Evolutionary conservation across 352 stramenopile species (phyloP).

Genomic region (Phytophthora crassamura): DNA sequence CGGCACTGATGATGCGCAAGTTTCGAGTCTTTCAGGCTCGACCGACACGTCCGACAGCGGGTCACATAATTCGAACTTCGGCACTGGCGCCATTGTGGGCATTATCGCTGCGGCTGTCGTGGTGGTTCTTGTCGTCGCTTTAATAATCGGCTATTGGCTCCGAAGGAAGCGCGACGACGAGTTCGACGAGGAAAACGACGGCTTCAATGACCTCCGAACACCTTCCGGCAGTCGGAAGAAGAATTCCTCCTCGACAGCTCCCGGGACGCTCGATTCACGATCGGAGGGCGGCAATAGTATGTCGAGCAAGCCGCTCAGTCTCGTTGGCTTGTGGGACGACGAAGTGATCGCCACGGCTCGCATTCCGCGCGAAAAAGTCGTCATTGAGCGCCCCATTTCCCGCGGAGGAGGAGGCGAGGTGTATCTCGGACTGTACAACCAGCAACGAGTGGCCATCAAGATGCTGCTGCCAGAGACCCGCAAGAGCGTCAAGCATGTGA

Average conservation of each 20-base stretch:
- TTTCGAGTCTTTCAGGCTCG: not conserved
- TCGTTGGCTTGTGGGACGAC: constrained; percentile 35
- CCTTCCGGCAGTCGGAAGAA: constrained; percentile 17
- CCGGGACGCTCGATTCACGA: constrained; percentile 4
- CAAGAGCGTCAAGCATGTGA: constrained; percentile 19
- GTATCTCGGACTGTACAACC: constrained; percentile 29
- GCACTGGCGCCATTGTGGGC: constrained; percentile 14
- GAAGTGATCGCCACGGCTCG: constrained; percentile 36
- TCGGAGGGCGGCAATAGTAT: not conserved
- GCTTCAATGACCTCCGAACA: constrained; percentile 10
- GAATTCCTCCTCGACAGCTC: not conserved
- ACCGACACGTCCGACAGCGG: not conserved
- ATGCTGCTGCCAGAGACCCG: constrained; percentile 25
- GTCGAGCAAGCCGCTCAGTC: constrained; percentile 11
- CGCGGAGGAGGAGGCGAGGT: constrained; percentile 42
- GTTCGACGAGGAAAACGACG: constrained; percentile 2
- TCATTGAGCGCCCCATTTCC: constrained; percentile 28
- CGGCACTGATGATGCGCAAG: not conserved
- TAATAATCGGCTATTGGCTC: constrained; percentile 2
- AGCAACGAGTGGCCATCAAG: constrained; percentile 39
- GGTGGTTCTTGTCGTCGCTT: constrained; percentile 13
- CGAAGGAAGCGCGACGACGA: constrained; percentile 5
- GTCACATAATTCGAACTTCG: constrained; percentile 2
- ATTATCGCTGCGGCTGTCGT: constrained; percentile 10
- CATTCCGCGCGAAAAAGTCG: constrained; percentile 36